Evolutionary conservation across 176 grass and related monocot species (phyloP), one percentile per base, ranked within the genome.

Genomic region (Hsuehochloa calcarea): DNA sequence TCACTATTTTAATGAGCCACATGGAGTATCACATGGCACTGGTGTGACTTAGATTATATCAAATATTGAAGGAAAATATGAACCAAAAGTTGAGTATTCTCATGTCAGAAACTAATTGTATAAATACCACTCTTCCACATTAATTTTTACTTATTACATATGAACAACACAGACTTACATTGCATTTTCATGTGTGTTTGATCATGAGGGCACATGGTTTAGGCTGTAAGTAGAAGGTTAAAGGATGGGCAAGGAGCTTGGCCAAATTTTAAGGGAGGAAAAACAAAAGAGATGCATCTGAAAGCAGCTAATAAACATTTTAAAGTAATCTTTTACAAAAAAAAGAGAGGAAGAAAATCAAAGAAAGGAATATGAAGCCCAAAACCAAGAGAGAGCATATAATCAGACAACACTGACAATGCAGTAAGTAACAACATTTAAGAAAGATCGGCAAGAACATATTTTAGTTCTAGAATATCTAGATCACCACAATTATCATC

Each of bases 301-400:
- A 29, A 29, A 29, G 29, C 29, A 29, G 29, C 29, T 29, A 29
- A 29, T 29, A 29, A 29, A 29, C 55, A 62, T 73, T 39, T 17
- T 40, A 51, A 69, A 83, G 19, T 71, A 76, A 68, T 54, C 29
- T 29, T 29, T 4, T 26, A 26, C 4, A 1, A 61, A 79, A 16
- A n/a, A 74, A 84, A 84, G 10, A 29, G 29, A 29, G 29, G 1
- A 17, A 20, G 6, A 44, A 49, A 52, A 50, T 17, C 13, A 54
- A 29, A 81, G n/a, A 88, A 34, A 87, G 72, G 55, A 61, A 39
- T 51, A 83, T 54, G 62, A n/a, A 79, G 49, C 14, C n/a, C 67
- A 38, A 54, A 79, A 73, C 20, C 20, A 88, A 66, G 25, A 79
- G 29, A 29, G 6, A 65, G 35, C 23, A 73, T 40, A 70, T 72